These are phyloP conservation scores for Aspergillus heteromorphus DNA, from an alignment of 495 filamentous ascomycete genomes.

Conservation along the genomic window DNA sequence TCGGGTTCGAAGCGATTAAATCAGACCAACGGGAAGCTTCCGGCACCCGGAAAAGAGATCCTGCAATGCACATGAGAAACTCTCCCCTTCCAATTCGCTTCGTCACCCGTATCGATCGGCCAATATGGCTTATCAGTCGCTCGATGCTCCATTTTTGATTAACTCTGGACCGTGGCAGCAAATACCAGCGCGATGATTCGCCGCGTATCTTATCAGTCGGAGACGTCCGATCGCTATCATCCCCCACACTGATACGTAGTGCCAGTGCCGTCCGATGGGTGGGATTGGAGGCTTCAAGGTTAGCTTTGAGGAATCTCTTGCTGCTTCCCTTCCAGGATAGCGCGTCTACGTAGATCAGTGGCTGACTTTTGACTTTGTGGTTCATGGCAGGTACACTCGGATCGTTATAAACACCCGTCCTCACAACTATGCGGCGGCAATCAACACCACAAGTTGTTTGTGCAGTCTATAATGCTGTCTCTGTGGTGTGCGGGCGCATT, in stretches of 20 bases:
- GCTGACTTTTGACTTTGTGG: not conserved
- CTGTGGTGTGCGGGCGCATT: conserved; percentile 16
- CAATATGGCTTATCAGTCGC: too few species aligned
- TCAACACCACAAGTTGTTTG: not conserved
- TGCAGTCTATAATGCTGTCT: conserved; percentile 20
- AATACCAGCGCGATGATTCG: too few species aligned
- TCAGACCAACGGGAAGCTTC: too few species aligned
- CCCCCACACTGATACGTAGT: not conserved
- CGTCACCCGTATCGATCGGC: too few species aligned
- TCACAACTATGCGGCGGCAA: not conserved
- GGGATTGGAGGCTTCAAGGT: not conserved
- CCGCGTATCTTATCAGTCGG: not conserved
- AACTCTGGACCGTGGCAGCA: too few species aligned
- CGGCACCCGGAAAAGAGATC: too few species aligned
- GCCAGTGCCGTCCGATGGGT: not conserved
- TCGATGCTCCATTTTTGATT: too few species aligned
- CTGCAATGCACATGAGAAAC: too few species aligned
- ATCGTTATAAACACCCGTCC: not conserved
- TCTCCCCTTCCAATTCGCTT: not conserved
- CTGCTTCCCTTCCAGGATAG: conserved; percentile 6
- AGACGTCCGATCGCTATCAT: not conserved
- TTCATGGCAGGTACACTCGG: not conserved
- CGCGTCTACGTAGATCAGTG: not conserved
- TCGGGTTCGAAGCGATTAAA: conserved; percentile 42
- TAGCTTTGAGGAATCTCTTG: conserved; percentile 1